phyloP scores from a whole-genome alignment of 768 basidiomycete genomes.

The Xerocomus brunneocitrinus region DNA sequence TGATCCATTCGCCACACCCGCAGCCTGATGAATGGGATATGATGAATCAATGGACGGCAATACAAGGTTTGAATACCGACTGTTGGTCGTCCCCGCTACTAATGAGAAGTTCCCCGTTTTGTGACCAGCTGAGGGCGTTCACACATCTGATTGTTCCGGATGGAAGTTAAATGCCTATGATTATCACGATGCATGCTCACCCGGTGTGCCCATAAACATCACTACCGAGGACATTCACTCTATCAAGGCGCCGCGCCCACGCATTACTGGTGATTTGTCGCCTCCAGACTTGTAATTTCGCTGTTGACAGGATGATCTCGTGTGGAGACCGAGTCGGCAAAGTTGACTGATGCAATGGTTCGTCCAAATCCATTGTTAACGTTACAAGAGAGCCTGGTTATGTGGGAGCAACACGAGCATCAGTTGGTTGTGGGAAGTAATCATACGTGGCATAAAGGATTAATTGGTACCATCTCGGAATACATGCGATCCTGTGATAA shows the following conservation, averaged over 20 bases:
- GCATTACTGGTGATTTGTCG: conserved; percentile 21
- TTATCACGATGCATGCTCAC: conserved; percentile 31
- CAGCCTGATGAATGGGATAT: conserved; percentile 39
- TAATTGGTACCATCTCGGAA: not conserved
- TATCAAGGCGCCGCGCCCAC: conserved; percentile 43
- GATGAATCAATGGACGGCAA: conserved; percentile 1
- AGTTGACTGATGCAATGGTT: conserved; percentile 4
- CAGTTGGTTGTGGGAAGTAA: not conserved
- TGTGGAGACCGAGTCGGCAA: not conserved
- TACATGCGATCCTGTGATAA: not conserved
- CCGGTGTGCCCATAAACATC: conserved; percentile 63
- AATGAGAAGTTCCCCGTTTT: conserved; percentile 58
- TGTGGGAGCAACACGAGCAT: not conserved
- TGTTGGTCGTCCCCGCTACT: conserved; percentile 74
- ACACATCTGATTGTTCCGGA: conserved; percentile 52
- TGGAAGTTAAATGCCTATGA: not conserved
- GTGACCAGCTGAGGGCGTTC: conserved; percentile 73
- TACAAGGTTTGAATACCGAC: conserved; percentile 30
- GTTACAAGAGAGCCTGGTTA: not conserved
- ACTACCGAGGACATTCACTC: conserved; percentile 70
- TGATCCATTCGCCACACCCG: conserved; percentile 73
- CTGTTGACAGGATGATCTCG: conserved; percentile 17
- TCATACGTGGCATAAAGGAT: not conserved
- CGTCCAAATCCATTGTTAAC: conserved; percentile 12
- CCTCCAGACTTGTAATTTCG: conserved; percentile 21